A percentile compares a stretch with the other conserved stretches of the same genome.
Conservation (phyloP, 2,329 filamentous ascomycete species). For the Colletotrichum graminicola region DNA sequence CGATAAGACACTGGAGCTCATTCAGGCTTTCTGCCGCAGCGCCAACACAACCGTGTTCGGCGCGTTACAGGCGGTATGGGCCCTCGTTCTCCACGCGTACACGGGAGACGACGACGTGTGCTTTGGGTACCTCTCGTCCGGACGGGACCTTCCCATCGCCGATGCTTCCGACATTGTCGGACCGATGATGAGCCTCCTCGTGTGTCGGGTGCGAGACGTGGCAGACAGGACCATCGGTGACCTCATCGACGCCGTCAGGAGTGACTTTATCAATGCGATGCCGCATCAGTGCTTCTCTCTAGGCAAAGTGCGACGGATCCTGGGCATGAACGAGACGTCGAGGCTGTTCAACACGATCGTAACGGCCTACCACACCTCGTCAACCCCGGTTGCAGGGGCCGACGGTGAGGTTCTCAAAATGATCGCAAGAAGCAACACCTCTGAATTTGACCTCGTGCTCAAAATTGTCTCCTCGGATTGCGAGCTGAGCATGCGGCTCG, state of each 20-base stretch:
- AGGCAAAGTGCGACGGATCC: constrained; percentile 31
- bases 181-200: constrained; percentile 31
- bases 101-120: constrained; percentile 19
- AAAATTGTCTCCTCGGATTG: constrained; percentile 26
- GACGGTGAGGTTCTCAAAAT: constrained; percentile 14
- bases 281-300: constrained; percentile 37
- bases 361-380: constrained; percentile 24
- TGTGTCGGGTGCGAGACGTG: constrained; percentile 15
- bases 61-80: constrained; percentile 27
- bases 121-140: constrained; percentile 37
- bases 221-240: constrained; percentile 2
- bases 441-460: constrained; percentile 31
- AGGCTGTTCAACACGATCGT: constrained; percentile 42
- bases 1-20: background rate
- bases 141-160: constrained; percentile 15
- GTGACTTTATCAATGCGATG: constrained; percentile 33
- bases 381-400: background rate
- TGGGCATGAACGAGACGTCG: constrained; percentile 8
- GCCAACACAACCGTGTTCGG: constrained; percentile 23
- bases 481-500: constrained; percentile 5
- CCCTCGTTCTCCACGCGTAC: constrained; percentile 25
- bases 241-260: constrained; percentile 10
- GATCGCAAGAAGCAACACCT: constrained; percentile 18
- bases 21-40: constrained; percentile 15
- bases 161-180: constrained; percentile 31